Conservation (phyloP, 805 yeast species). For the Deakozyma indianensis region DNA sequence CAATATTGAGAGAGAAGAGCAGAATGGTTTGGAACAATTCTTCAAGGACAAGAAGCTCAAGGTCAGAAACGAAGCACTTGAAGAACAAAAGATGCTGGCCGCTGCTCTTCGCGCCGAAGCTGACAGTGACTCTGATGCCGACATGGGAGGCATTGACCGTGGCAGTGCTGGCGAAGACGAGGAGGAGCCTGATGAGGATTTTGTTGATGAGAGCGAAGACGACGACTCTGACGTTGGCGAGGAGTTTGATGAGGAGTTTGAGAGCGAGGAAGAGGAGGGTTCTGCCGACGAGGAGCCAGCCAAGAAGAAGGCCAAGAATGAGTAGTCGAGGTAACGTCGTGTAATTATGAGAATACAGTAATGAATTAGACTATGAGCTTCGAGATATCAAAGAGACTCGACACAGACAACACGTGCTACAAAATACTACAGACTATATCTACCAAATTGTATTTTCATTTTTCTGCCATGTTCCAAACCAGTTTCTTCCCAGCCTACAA, state of each 20-base stretch:
- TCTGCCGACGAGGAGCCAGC: slow-evolving; percentile 9
- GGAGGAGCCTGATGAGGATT: slow-evolving; percentile 69
- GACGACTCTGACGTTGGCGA: slow-evolving; percentile 50
- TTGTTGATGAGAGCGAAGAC: slow-evolving; percentile 45
- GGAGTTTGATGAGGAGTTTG: slow-evolving; percentile 64
- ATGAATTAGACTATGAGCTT: too few relatives aligned
- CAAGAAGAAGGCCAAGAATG: slow-evolving; percentile 13
- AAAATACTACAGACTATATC: too few relatives aligned
- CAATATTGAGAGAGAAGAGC: slow-evolving; percentile 82
- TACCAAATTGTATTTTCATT: too few relatives aligned
- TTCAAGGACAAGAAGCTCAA: slow-evolving; percentile 63
- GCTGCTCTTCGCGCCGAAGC: slow-evolving; percentile 54
- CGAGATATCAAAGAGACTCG: too few relatives aligned
- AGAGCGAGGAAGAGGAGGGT: slow-evolving; percentile 12
- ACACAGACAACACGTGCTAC: too few relatives aligned
- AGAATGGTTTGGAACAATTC: slow-evolving; percentile 58
- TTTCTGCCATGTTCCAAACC: too few relatives aligned
- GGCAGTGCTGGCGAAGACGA: slow-evolving; percentile 68
- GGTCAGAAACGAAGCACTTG: slow-evolving; percentile 79
- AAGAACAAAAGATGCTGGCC: slow-evolving; percentile 68
- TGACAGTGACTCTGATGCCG: slow-evolving; percentile 34
- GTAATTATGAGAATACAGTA: too few relatives aligned
- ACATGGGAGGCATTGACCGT: slow-evolving; percentile 34
- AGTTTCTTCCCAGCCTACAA: too few relatives aligned
- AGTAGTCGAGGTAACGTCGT: too few relatives aligned